Base-by-base conservation (phyloP, 306 rosid genomes). In the Coriaria nepalensis region DNA sequence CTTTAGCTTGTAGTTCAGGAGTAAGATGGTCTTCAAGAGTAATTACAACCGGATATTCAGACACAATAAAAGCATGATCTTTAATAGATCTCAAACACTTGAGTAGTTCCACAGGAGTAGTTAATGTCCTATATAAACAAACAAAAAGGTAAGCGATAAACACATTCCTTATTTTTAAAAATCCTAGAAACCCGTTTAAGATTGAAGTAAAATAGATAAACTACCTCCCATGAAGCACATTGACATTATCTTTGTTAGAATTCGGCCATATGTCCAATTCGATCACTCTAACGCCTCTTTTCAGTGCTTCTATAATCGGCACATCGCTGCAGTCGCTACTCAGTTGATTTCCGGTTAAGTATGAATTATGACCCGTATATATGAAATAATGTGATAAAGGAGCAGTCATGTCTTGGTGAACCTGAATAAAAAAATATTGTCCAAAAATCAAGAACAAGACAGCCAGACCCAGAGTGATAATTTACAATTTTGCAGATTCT, bases 261-360 rank as follows among this genome's bases (percentile, higher is more conserved):
- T 92, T 85, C n/a, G 98, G 98, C 98, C 98, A 92, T 35, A 92
- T 50, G 64, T 92, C 98, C 66, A 92, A 71, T 67, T 92, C 98
- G 56, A 92, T 85, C 43, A 92, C 98, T 65, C 96, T 70, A 46
- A 92, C 98, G 43, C 98, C 98, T 70, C 75, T 77, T 68, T 60
- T 56, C 57, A 92, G 63, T 0, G 98, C 96, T 9, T 71, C 43
- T 39, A 71, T 52, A 48, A 92, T 85, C 6, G 98, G 98, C 14
- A 78, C 72, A 13, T 92, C 98, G 29, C 98, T 92, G 69, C 98
- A 85, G 57, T 79, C 94, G n/a, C 98, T 79, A 64, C 83, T 92
- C 43, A 92, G 81, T 75, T 92, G 98, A 70, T 92, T 92, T 62
- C 98, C 98, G 10, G 96, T 92, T 45, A 92, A 71, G 14, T 92